Evolutionary conservation across 2,329 filamentous ascomycete genomes (phyloP).

Genomic region (Monosporascus ibericus): DNA sequence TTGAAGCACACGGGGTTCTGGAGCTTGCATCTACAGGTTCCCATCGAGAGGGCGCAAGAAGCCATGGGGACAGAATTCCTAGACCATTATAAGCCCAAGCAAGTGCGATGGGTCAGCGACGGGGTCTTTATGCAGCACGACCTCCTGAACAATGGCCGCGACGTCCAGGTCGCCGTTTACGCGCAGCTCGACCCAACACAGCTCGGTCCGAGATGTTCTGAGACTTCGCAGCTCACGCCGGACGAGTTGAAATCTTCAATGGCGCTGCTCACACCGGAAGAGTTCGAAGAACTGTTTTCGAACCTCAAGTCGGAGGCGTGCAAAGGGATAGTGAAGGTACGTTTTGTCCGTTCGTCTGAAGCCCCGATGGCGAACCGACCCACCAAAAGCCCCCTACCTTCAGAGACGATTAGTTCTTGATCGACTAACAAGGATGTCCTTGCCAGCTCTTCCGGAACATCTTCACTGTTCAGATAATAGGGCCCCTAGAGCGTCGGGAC

Average conservation of each 20-base stretch:
- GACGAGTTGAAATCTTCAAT: constrained; percentile 13
- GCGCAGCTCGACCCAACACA: constrained; percentile 1
- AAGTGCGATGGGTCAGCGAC: constrained; percentile 23
- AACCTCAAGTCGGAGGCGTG: constrained; percentile 14
- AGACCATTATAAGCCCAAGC: constrained; percentile 16
- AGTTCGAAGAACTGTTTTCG: constrained; percentile 23
- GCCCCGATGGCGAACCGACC: neutral
- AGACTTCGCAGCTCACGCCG: too few relatives aligned
- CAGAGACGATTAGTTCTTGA: neutral
- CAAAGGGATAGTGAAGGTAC: constrained; percentile 22
- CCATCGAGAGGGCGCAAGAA: constrained; percentile 16
- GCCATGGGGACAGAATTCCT: constrained; percentile 20
- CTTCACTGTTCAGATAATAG: constrained; percentile 25
- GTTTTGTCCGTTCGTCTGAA: constrained; percentile 1
- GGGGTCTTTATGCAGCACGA: constrained; percentile 19
- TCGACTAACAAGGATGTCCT: neutral
- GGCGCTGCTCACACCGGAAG: constrained; percentile 22
- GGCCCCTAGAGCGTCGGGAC: constrained; percentile 20
- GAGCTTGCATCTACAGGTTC: constrained; percentile 20
- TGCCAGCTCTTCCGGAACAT: constrained; percentile 21
- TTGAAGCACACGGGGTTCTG: constrained; percentile 21
- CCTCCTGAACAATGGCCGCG: constrained; percentile 18
- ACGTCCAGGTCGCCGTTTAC: constrained; percentile 20
- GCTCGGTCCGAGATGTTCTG: too few relatives aligned
- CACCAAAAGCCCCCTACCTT: too few relatives aligned